Evolutionary conservation across 2,329 filamentous ascomycete species (phyloP).

Genomic region (Fusarium luffae): DNA sequence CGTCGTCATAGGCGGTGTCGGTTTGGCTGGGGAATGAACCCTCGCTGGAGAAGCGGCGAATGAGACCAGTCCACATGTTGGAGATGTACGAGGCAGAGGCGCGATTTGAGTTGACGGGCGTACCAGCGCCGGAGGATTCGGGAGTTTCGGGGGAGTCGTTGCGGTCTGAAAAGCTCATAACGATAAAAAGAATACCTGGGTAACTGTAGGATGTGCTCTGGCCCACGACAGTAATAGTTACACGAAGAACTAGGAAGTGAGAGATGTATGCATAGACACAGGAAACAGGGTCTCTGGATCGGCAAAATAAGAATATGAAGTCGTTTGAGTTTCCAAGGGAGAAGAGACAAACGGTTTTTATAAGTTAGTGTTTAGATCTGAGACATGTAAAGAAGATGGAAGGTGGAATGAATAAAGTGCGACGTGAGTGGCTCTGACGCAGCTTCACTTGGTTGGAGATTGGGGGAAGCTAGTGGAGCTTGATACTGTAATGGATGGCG

Average conservation of each 20-base stretch:
- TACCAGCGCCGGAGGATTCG: slow-evolving; percentile 41
- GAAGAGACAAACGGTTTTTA: background rate
- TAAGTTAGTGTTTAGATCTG: slow-evolving; percentile 15
- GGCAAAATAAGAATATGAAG: background rate
- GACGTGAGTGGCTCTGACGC: slow-evolving; percentile 4
- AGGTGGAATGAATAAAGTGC: background rate
- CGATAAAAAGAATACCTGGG: background rate
- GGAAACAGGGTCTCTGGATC: background rate
- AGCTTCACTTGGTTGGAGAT: slow-evolving; percentile 11
- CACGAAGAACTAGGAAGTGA: slow-evolving; percentile 1
- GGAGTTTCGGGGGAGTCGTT: slow-evolving; percentile 39
- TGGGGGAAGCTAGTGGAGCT: slow-evolving; percentile 34
- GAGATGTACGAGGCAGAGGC: slow-evolving; percentile 45
- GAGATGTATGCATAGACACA: slow-evolving; percentile 3
- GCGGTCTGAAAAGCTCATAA: slow-evolving; percentile 40
- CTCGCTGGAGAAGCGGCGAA: slow-evolving; percentile 73
- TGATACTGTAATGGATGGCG: slow-evolving; percentile 18
- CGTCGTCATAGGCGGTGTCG: slow-evolving; percentile 40
- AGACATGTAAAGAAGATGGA: slow-evolving; percentile 10
- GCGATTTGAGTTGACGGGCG: slow-evolving; percentile 39
- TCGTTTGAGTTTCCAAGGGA: background rate
- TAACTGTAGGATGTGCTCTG: background rate
- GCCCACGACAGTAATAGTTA: background rate
- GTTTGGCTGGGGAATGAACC: slow-evolving; percentile 49
- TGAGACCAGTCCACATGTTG: slow-evolving; percentile 69